A percentile compares a stretch with the other conserved stretches of the same genome.
phyloP scores from a whole-genome alignment of 495 filamentous ascomycete species.

The Lentithecium fluviatile region DNA sequence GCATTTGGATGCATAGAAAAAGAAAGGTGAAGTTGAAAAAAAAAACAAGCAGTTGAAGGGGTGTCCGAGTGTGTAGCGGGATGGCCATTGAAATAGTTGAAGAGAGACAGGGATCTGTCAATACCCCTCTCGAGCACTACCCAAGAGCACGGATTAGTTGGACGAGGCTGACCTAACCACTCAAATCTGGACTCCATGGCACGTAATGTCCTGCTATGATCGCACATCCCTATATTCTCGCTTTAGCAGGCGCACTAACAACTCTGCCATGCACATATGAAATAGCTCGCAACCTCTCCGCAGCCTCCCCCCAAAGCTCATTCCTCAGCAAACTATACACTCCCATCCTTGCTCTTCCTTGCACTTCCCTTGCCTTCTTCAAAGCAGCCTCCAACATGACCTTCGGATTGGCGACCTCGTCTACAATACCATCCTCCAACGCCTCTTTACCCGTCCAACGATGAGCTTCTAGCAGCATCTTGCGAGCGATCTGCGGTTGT shows the following conservation, averaged over 20 bases:
- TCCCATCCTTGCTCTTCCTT: slow-evolving; percentile 53
- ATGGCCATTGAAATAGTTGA: too few relatives aligned
- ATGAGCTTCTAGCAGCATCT: slow-evolving; percentile 55
- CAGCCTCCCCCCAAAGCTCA: slow-evolving; percentile 54
- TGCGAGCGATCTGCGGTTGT: slow-evolving; percentile 48
- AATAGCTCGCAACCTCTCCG: too few relatives aligned
- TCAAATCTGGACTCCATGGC: slow-evolving; percentile 10
- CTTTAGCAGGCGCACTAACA: slow-evolving; percentile 39
- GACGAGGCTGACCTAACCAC: slow-evolving; percentile 16
- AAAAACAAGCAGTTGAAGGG: too few relatives aligned
- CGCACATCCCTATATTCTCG: slow-evolving; percentile 42
- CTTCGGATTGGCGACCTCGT: slow-evolving; percentile 49
- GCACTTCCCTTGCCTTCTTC: too few relatives aligned
- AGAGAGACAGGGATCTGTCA: neutral
- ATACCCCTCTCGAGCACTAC: neutral
- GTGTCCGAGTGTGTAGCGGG: too few relatives aligned
- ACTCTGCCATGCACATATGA: slow-evolving; percentile 51
- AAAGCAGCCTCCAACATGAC: slow-evolving; percentile 50
- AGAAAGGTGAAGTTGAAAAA: too few relatives aligned
- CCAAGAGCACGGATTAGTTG: neutral
- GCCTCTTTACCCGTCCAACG: slow-evolving; percentile 53
- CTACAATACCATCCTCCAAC: slow-evolving; percentile 51
- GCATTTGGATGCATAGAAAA: too few relatives aligned
- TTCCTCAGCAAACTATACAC: slow-evolving; percentile 50
- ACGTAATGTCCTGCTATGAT: neutral